Evolutionary conservation across 495 filamentous ascomycete species (phyloP).

Genomic region (Apiosordaria backusii): DNA sequence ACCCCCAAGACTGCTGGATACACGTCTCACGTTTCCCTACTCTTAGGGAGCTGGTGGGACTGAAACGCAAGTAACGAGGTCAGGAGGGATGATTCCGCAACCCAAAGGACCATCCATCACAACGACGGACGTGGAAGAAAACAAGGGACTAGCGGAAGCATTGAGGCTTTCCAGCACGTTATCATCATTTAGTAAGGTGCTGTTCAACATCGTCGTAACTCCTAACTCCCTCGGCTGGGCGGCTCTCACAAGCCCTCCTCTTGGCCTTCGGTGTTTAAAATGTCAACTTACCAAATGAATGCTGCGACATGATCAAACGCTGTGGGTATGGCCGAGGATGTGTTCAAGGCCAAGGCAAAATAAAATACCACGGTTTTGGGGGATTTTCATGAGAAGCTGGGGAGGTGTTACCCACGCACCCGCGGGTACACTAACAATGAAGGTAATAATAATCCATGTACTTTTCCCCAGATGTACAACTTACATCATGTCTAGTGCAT

Average conservation of each 20-base stretch:
- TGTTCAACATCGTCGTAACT: not conserved
- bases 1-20: constrained; percentile 24
- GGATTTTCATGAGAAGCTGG: not conserved
- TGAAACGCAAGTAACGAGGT: constrained; percentile 2
- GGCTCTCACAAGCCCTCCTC: not conserved
- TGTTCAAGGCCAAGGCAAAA: constrained; percentile 6
- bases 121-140: not conserved
- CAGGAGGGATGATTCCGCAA: not conserved
- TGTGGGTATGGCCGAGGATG: constrained; percentile 16
- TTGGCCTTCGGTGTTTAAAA: not conserved
- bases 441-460: not conserved
- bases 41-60: constrained; percentile 1
- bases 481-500: not conserved
- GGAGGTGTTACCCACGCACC: not conserved
- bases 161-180: not conserved
- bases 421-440: not conserved
- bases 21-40: constrained; percentile 17
- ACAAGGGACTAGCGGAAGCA: not conserved
- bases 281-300: not conserved
- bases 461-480: constrained; percentile 2
- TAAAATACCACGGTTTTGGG: not conserved
- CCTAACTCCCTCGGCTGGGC: not conserved
- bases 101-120: not conserved
- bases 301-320: not conserved
- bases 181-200: not conserved